phyloP scores from a whole-genome alignment of 163 green algal species.

The Chloromonas sp. region DNA sequence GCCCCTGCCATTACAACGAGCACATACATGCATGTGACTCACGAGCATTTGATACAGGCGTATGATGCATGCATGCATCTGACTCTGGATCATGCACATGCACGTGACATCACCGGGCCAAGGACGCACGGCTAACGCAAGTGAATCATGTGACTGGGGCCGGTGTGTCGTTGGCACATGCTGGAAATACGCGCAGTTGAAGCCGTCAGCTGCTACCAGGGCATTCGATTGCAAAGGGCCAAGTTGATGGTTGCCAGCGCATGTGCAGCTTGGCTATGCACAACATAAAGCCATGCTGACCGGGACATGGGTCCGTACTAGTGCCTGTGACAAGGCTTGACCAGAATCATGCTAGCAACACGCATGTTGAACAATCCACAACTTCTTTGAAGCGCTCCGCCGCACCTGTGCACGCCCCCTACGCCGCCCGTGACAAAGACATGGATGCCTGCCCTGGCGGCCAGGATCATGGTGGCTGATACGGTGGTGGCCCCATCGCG shows the following conservation, averaged over 20 bases:
- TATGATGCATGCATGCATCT: not conserved
- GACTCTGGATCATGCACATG: not conserved
- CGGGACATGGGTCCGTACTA: not conserved
- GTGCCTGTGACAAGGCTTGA: not conserved
- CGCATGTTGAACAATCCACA: not conserved
- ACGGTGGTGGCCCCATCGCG: slow-evolving; percentile 92
- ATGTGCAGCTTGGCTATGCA: too few species aligned
- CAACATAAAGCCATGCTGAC: too few species aligned
- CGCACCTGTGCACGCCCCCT: slow-evolving; percentile 85
- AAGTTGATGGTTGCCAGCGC: not conserved
- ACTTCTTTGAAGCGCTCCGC: not conserved
- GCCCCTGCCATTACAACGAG: slow-evolving; percentile 28
- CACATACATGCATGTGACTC: not conserved
- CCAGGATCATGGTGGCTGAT: slow-evolving; percentile 90
- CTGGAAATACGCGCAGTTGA: too few species aligned
- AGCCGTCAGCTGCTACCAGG: too few species aligned
- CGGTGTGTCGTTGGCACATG: too few species aligned
- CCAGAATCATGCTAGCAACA: not conserved
- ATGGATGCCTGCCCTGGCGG: slow-evolving; percentile 65
- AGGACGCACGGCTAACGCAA: too few species aligned
- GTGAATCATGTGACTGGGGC: too few species aligned
- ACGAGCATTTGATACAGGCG: not conserved
- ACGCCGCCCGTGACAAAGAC: slow-evolving; percentile 76
- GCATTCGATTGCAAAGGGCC: not conserved
- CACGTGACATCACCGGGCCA: too few species aligned